A percentile compares a stretch with the other conserved stretches of the same genome.
phyloP scores from a whole-genome alignment of 2,329 filamentous ascomycete species.

The Hypoxylon sp. region DNA sequence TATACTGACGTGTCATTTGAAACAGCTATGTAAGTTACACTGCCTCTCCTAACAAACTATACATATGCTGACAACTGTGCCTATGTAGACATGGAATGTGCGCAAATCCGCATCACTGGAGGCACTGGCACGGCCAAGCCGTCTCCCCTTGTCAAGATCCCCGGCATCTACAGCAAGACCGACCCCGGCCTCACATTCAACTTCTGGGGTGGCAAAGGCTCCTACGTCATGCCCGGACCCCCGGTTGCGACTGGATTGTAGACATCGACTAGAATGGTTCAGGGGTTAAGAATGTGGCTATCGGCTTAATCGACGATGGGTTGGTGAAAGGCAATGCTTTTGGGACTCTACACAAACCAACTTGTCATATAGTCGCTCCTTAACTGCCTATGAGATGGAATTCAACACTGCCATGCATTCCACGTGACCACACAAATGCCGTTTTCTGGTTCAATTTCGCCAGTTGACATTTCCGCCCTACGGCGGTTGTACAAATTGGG shows the following conservation, averaged over 20 bases:
- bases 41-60: not conserved
- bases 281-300: constrained; percentile 12
- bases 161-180: constrained; percentile 55
- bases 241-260: constrained; percentile 40
- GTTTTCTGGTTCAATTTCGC: not conserved
- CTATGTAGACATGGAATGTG: constrained; percentile 48
- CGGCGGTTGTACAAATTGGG: not conserved
- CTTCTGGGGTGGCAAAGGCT: constrained; percentile 46
- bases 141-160: constrained; percentile 56
- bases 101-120: constrained; percentile 48
- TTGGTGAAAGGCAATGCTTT: not conserved
- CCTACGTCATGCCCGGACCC: constrained; percentile 50
- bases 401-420: not conserved
- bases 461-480: not conserved
- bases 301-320: constrained; percentile 8
- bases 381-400: constrained; percentile 15
- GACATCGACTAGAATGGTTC: constrained; percentile 1
- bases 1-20: constrained; percentile 19
- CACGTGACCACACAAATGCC: not conserved
- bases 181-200: constrained; percentile 50
- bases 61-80: constrained; percentile 22
- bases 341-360: constrained; percentile 4
- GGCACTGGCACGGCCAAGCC: constrained; percentile 44
- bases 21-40: constrained; percentile 38
- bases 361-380: constrained; percentile 16